Percentiles rank a stretch among this genome's conserved stretches.
These are phyloP conservation scores for Phialophora expanda DNA, from an alignment of 2,329 filamentous ascomycete genomes.

Conservation along the genomic window DNA sequence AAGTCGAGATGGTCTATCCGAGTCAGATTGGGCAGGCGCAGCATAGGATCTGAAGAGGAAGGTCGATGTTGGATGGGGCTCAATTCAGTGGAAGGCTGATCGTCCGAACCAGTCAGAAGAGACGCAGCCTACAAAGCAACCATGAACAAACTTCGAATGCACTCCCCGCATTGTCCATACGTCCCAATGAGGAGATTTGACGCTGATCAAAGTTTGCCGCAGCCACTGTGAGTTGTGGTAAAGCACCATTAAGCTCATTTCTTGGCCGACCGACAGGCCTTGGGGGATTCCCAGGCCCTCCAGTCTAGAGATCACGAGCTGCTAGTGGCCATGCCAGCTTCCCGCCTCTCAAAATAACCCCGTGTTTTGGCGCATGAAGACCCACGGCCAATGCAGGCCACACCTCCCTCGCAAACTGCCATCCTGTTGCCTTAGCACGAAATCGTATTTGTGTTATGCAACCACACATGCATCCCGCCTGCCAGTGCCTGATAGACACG, in stretches of 20 bases:
- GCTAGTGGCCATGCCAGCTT: conserved; percentile 4
- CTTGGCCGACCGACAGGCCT: background rate
- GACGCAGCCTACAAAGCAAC: background rate
- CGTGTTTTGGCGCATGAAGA: conserved; percentile 3
- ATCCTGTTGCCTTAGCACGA: conserved; percentile 4
- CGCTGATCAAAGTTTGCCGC: background rate
- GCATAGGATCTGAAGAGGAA: background rate
- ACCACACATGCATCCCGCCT: conserved; percentile 21
- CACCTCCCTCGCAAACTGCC: conserved; percentile 5
- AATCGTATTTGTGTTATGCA: background rate
- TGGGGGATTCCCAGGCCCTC: background rate
- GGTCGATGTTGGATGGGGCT: background rate
- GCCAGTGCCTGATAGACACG: conserved; percentile 15
- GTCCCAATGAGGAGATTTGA: background rate
- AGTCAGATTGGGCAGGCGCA: background rate
- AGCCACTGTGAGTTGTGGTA: background rate
- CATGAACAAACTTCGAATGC: background rate
- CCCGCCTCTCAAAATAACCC: conserved; percentile 23
- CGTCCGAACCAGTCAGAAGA: conserved; percentile 11
- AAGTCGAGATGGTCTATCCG: background rate
- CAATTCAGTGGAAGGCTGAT: conserved; percentile 16
- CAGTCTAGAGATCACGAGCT: background rate
- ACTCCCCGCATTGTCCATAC: conserved; percentile 18
- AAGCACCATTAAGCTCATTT: conserved; percentile 19
- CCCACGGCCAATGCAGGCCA: conserved; percentile 7